A percentile compares a stretch with the other conserved stretches of the same genome.
phyloP scores from a whole-genome alignment of 225 moss, liverwort and hornwort genomes.

The Antitrichia curtipendula region DNA sequence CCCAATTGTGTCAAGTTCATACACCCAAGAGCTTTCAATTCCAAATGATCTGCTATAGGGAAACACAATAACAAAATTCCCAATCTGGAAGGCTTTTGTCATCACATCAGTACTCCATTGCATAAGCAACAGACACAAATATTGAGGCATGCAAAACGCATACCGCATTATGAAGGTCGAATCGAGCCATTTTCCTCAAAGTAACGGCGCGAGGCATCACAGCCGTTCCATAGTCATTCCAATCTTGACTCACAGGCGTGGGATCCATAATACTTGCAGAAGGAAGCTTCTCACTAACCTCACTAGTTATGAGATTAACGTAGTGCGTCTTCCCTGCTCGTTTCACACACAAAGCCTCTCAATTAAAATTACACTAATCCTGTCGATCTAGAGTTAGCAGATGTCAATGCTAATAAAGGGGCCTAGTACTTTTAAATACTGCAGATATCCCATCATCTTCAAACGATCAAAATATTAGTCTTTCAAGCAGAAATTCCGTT shows the following conservation, averaged over 20 bases:
- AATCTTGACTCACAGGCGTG: conserved; percentile 53
- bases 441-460: background rate
- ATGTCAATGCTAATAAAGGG: background rate
- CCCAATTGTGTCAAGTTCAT: background rate
- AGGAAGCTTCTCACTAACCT: conserved; percentile 34
- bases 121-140: background rate
- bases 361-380: background rate
- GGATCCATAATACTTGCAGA: conserved; percentile 52
- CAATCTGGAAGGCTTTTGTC: background rate
- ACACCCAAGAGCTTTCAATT: background rate
- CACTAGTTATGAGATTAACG: conserved; percentile 12
- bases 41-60: background rate
- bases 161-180: conserved; percentile 95
- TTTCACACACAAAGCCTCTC: conserved; percentile 8
- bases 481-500: background rate
- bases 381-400: background rate
- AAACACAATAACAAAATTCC: background rate
- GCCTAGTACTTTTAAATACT: background rate
- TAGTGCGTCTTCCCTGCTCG: conserved; percentile 14
- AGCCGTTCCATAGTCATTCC: conserved; percentile 60
- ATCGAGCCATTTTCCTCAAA: conserved; percentile 64
- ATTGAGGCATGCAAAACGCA: background rate
- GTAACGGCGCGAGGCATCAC: conserved; percentile 70
- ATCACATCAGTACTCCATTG: background rate
- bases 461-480: background rate